These are phyloP conservation scores for Termitomyces sp. DNA, from an alignment of 768 basidiomycete genomes.

Conservation along the genomic window DNA sequence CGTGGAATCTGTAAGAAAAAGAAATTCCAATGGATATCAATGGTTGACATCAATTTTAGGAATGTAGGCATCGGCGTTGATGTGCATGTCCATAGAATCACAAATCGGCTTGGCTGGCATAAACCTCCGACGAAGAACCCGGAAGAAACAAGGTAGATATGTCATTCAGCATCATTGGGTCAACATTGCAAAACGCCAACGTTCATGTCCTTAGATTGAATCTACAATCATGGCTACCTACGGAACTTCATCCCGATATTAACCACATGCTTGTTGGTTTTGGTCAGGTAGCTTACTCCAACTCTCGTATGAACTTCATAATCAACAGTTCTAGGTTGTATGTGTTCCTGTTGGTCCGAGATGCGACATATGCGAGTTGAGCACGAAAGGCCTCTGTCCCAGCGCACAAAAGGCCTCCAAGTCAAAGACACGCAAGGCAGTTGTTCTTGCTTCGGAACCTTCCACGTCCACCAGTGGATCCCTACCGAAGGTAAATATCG, in stretches of 20 bases:
- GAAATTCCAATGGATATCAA: background rate
- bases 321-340: slow-evolving; percentile 39
- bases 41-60: slow-evolving; percentile 29
- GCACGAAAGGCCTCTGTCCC: slow-evolving; percentile 53
- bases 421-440: slow-evolving; percentile 20
- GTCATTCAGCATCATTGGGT: background rate
- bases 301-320: background rate
- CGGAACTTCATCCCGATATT: slow-evolving; percentile 65
- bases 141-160: slow-evolving; percentile 73
- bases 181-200: background rate
- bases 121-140: slow-evolving; percentile 76
- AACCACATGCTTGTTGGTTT: slow-evolving; percentile 82
- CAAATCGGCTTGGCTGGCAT: slow-evolving; percentile 93
- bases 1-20: slow-evolving; percentile 69
- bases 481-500: slow-evolving; percentile 27
- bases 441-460: slow-evolving; percentile 4
- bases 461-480: slow-evolving; percentile 13
- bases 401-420: slow-evolving; percentile 37
- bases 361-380: slow-evolving; percentile 60
- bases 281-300: slow-evolving; percentile 57
- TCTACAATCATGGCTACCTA: slow-evolving; percentile 80
- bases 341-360: slow-evolving; percentile 62
- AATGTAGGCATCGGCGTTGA: slow-evolving; percentile 94
- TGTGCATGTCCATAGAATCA: slow-evolving; percentile 93
- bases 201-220: slow-evolving; percentile 44